Percentiles rank a stretch among this genome's conserved stretches.
Conservation (phyloP, 345 rosid genomes). For the Corchorus olitorius region DNA sequence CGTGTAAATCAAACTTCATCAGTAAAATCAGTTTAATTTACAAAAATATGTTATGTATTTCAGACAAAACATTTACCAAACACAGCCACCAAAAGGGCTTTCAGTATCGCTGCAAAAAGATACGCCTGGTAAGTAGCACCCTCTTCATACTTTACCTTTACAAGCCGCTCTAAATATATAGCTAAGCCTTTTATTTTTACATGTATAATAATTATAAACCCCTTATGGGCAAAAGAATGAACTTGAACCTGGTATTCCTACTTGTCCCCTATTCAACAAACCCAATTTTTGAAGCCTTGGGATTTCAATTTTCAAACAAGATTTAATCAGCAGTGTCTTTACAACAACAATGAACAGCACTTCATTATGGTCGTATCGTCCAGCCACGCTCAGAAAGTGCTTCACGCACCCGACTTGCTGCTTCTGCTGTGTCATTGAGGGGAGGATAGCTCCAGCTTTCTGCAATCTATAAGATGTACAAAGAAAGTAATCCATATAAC, state of each 20-base stretch:
- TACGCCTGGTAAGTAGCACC: constrained; percentile 6
- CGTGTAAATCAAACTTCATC: constrained; percentile 6
- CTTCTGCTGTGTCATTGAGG: constrained; percentile 84
- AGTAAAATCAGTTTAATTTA: constrained; percentile 12
- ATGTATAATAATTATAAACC: constrained; percentile 21
- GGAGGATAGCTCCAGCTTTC: constrained; percentile 98
- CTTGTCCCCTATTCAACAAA: constrained; percentile 20
- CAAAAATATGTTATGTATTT: not conserved
- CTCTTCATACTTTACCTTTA: constrained; percentile 38
- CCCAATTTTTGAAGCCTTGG: not conserved
- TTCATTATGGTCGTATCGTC: constrained; percentile 58
- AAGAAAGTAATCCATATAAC: not conserved
- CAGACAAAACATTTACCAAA: constrained; percentile 4
- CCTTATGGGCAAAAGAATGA: not conserved
- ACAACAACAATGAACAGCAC: constrained; percentile 31
- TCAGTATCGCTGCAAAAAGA: constrained; percentile 8
- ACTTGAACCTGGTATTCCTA: constrained; percentile 22
- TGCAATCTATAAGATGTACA: constrained; percentile 53
- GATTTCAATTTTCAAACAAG: constrained; percentile 4
- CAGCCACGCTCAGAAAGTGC: constrained; percentile 84
- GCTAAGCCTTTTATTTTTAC: constrained; percentile 30
- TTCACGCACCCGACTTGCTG: constrained; percentile 65
- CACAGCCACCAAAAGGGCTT: not conserved
- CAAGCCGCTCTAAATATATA: constrained; percentile 32
- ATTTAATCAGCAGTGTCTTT: constrained; percentile 21